Evolutionary conservation across 495 filamentous ascomycete genomes (phyloP).

Genomic region (Penicillium angulare): DNA sequence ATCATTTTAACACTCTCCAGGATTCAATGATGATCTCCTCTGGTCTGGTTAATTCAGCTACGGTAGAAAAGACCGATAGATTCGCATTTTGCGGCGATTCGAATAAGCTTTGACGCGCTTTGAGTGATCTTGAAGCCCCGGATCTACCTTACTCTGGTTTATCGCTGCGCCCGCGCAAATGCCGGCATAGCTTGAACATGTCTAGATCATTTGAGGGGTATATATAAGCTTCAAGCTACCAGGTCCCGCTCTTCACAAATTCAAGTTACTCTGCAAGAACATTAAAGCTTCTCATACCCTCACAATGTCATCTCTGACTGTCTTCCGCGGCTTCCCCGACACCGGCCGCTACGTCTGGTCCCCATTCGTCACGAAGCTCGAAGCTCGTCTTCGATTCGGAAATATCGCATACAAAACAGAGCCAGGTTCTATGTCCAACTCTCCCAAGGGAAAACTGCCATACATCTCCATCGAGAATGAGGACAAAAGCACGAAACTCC

Average conservation of each 20-base stretch:
- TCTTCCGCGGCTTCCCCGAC: constrained; percentile 54
- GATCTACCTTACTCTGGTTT: too few relatives aligned
- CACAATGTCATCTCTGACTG: too few relatives aligned
- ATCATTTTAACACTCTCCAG: neutral
- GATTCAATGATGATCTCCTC: too few relatives aligned
- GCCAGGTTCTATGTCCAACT: constrained; percentile 38
- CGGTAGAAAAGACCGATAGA: too few relatives aligned
- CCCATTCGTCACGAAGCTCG: constrained; percentile 64
- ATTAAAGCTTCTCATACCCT: too few relatives aligned
- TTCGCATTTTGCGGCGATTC: neutral
- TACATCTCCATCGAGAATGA: constrained; percentile 37
- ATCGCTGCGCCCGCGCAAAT: too few relatives aligned
- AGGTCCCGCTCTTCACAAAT: too few relatives aligned
- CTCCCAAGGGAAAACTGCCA: constrained; percentile 60
- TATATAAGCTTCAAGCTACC: too few relatives aligned
- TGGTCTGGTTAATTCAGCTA: neutral
- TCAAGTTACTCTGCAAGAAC: too few relatives aligned
- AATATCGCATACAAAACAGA: constrained; percentile 45
- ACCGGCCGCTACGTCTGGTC: constrained; percentile 54
- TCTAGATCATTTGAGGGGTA: too few relatives aligned
- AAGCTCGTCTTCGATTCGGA: constrained; percentile 58
- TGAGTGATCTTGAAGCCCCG: too few relatives aligned
- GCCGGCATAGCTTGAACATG: too few relatives aligned
- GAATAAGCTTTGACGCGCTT: neutral
- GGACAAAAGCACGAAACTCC: constrained; percentile 2